Base-by-base conservation (phyloP, 129 eudicot genomes). In the Flaveria sonorensis region DNA sequence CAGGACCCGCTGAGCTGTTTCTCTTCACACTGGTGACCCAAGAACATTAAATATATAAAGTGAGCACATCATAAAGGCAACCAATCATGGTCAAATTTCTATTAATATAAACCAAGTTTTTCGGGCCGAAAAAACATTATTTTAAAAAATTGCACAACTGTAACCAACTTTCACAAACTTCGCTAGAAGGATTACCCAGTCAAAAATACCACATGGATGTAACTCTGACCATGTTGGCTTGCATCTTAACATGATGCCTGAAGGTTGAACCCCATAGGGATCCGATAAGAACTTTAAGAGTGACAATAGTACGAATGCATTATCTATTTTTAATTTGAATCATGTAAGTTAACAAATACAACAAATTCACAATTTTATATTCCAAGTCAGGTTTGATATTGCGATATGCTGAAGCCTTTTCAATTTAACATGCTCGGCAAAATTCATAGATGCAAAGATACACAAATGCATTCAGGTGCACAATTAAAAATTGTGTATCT, bases 21-120 rank as follows among this genome's bases (percentile, higher is more conserved):
- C 78, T 84, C 84, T 86, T 92, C 72, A 75, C 48, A 81, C 97
- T 92, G 85, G 48, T 71, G 19, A 75, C 55, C 60, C 43, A 63
- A 77, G 21, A 52, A 42, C 60, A 3, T 70, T 13, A n/a, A 6
- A 13, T 70, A 77, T 5, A 75, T 10, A 71, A 62, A 65, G 6
- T 57, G 66, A 26, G 42, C 19, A 30, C 16, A 15, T 24, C 67
- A 26, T 26, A 26, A 24, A 24, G 9, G 42, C 14, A 59, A 23
- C 39, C 36, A 59, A 13, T 23, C 65, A 59, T 59, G 7, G 13
- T 59, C 65, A 59, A 21, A 23, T 23, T 59, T 10, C 65, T 21
- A 59, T 59, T 11, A 59, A 59, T 13, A 15, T 59, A 59, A 59
- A 36, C 16, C 64, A 50, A 12, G 36, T 26, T 21, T 59, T 59